Evolutionary conservation across 345 rosid species (phyloP), one percentile per base, ranked within the genome.

Genomic region (Linum trigynum): DNA sequence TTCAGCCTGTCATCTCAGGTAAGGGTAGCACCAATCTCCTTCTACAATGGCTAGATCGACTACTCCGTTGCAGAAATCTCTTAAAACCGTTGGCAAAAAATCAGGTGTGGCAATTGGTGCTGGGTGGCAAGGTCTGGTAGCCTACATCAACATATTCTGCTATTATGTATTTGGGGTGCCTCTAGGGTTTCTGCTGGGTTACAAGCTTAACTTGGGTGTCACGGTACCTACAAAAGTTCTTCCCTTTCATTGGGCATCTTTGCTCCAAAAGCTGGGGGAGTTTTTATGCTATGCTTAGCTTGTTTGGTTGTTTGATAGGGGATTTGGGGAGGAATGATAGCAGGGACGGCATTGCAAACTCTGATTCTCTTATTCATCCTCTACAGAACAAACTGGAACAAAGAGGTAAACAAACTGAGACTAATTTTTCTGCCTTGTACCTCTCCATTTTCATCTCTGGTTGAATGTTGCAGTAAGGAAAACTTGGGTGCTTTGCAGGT

Each of bases 81-180:
- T 41, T 41, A 8, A 2, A 23, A 23, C 32, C 32, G 32, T 23
- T 23, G 32, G 32, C 32, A 23, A 23, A 23, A 23, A 23, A 23
- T 23, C 32, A 89, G 98, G 98, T 60, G 98, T 89, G 66, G 96
- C 96, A 17, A 61, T 91, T 5, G 92, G 98, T 4, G 90, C 83
- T 37, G 98, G 98, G 37, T 91, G 98, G 96, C 98, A 91, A 80
- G 83, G 81, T 0, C 55, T 79, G 66, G 98, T 91, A 53, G 98
- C 96, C 38, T 89, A 83, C 23, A 83, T 89, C 48, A 91, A 91
- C 78, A 68, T 91, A 42, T 90, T 90, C 23, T 79, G 80, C 65
- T 87, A 87, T 68, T 87, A 91, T 65, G 40, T 83, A 56, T 85
- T 89, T 2, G 98, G 98, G 6, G 78, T 87, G 16, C 96, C 98